Base-by-base conservation (phyloP, 2,329 filamentous ascomycete species). In the Fusarium sp. region DNA sequence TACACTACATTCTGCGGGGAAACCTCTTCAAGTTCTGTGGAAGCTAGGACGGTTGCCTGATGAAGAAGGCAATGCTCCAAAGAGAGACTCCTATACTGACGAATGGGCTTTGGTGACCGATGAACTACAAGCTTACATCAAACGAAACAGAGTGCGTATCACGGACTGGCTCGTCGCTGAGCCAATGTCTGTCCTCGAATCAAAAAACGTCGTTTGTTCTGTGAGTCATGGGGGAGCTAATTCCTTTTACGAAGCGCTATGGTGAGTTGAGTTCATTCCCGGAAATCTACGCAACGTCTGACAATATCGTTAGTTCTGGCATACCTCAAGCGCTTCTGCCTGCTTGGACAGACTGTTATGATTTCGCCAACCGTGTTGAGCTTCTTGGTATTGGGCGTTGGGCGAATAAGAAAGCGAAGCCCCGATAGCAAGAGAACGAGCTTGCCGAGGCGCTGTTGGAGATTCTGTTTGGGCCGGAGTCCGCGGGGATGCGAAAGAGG, bases 231-330 rank as follows among this genome's bases (percentile, higher is more conserved):
- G 60, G 1, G 39, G 32, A 15, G 39, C 39, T 0, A 60, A 62
- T 1, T 60, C 60, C 1, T 62, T 62, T 7, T 36, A 60, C 1
- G 54, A 62, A 32, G 32, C 39, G 8, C 3, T 60, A 32, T 60
- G 54, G 54, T 60, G 13, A n/a, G 30, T 62, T 62, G 17, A n/a
- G 24, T 62, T n/a, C 14, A 14, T 18, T 3, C 28, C 6, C 6
- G 0, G 1, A 14, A 2, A 24, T 32, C 4, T 32, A 1, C 17
- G 1, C 0, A 18, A 6, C 1, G 8, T 14, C 30, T 34, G 6
- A 51, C 9, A 10, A n/a, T 4, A 3, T 44, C 1, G 1, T 1
- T 5, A 62, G 59, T 26, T 15, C 32, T 4, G 32, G 60, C 10
- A 30, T 47, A 2, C 54, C 55, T 3, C 26, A 62, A 8, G 55